Evolutionary conservation across 2,329 filamentous ascomycete genomes (phyloP), one percentile per base, ranked within the genome.

Genomic region (Fusarium oxysporum): DNA sequence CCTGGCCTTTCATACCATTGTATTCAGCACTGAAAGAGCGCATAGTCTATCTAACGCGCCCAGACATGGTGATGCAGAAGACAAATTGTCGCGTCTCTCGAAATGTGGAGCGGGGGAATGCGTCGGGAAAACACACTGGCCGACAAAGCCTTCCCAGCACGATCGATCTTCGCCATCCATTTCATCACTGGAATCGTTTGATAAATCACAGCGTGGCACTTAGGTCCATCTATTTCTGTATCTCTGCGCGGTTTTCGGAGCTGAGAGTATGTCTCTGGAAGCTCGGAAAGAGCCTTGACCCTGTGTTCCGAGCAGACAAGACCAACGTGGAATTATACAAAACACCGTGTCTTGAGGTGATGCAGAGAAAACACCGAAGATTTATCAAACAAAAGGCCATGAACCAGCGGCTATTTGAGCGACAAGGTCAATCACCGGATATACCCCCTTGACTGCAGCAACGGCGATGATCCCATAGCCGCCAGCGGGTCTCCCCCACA

Each of bases 401-500:
- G 3, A 23, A 50, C 7, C 2, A 17, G 2, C 3, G 13, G 3
- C 19, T 38, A n/a, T 28, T 21, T 14, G 13, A 19, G 23, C 19
- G 23, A 28, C 13, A 37, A 38, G 14, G 17, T n/a, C 23, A 53
- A 28, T 21, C 23, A n/a, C 17, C 33, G 23, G 33, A 38, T 53
- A 53, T 35, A 48, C 14, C 19, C 14, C 32, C 32, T 25, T 6
- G 21, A 19, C 8, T n/a, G 40, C 6, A 21, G 6, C 1, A 7
- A 30, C 5, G 6, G 43, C 6, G 16, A 33, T 14, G 9, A 44
- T 19, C 56, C 64, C 48, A 35, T 44, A 63, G n/a, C 64, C 64
- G 65, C 55, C 10, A 37, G 32, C 45, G 41, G 48, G 17, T 43
- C 38, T 48, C 33, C 54, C 60, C 53, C 60, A 21, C 47, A 48